phyloP scores from a whole-genome alignment of 2,329 filamentous ascomycete species.

The Drechmeria coniospora region DNA sequence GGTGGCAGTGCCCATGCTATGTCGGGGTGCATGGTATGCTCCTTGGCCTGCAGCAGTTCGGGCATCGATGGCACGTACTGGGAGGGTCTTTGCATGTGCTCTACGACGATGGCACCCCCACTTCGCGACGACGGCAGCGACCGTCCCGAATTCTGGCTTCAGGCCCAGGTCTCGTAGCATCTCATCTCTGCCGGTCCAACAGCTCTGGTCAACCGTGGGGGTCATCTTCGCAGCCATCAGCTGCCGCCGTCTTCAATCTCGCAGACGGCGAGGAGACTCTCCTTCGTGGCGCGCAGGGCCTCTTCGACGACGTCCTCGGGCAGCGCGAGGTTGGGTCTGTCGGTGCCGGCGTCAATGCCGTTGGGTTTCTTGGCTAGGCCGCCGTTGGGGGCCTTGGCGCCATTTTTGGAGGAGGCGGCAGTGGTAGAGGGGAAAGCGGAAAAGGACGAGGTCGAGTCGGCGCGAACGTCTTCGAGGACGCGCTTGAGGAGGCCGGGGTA shows the following conservation, averaged over 20 bases:
- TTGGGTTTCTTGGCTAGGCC: constrained; percentile 12
- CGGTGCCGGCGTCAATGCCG: constrained; percentile 9
- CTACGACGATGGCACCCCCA: too few relatives aligned
- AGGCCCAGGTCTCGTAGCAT: too few relatives aligned
- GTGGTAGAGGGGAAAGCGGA: constrained; percentile 11
- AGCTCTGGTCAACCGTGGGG: too few relatives aligned
- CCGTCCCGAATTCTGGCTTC: too few relatives aligned
- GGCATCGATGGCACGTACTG: too few relatives aligned
- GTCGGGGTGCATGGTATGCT: too few relatives aligned
- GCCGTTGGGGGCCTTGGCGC: constrained; percentile 21
- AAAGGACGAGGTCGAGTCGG: constrained; percentile 24
- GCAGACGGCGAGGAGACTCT: constrained; percentile 38
- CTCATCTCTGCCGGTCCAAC: too few relatives aligned
- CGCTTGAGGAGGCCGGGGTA: constrained; percentile 46
- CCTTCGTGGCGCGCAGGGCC: constrained; percentile 42
- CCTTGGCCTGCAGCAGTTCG: too few relatives aligned
- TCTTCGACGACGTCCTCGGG: constrained; percentile 46
- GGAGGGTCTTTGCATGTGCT: too few relatives aligned
- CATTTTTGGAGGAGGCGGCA: constrained; percentile 13
- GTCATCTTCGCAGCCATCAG: too few relatives aligned
- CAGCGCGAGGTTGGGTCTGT: constrained; percentile 31
- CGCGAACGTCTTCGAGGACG: constrained; percentile 46
- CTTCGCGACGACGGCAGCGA: too few relatives aligned
- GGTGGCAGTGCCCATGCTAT: too few relatives aligned
- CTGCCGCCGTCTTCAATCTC: constrained; percentile 18